Conservation (phyloP, 768 basidiomycete genomes). For the Phanerochaete carnosa region DNA sequence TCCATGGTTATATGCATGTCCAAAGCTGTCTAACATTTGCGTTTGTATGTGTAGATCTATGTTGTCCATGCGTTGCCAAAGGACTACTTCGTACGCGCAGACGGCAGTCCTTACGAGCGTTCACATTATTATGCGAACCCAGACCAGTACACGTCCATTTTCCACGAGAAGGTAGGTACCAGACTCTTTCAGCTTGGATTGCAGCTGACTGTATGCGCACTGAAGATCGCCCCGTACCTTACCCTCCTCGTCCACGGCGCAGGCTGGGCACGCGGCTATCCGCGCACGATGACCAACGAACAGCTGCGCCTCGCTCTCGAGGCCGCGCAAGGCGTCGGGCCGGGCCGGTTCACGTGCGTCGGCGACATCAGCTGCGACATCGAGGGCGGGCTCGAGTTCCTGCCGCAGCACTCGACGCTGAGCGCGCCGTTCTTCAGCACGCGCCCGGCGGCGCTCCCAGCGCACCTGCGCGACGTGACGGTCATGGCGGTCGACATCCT, state of each 20-base stretch:
- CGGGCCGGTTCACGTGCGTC: conserved; percentile 62
- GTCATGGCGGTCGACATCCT: conserved; percentile 93
- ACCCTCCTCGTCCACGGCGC: conserved; percentile 84
- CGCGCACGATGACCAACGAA: conserved; percentile 70
- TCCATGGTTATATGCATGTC: background rate
- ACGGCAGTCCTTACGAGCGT: conserved; percentile 58
- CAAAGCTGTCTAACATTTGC: background rate
- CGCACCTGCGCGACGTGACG: conserved; percentile 54
- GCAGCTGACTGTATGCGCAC: background rate
- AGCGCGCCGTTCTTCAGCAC: conserved; percentile 67
- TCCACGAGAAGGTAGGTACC: conserved; percentile 56
- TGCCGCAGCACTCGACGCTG: conserved; percentile 74
- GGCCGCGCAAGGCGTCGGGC: conserved; percentile 41
- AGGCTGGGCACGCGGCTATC: conserved; percentile 79
- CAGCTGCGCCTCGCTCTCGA: conserved; percentile 52
- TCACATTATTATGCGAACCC: conserved; percentile 75
- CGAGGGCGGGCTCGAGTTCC: conserved; percentile 86
- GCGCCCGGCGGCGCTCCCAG: conserved; percentile 38
- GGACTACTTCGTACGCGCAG: conserved; percentile 64
- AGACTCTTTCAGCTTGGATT: background rate
- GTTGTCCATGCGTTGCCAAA: conserved; percentile 65
- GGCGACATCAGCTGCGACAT: conserved; percentile 91
- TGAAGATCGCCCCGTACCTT: conserved; percentile 78
- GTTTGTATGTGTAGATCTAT: conserved; percentile 58
- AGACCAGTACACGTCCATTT: conserved; percentile 58